Conservation (phyloP, 176 grass and related monocot species). For the Eragrostis curvula region DNA sequence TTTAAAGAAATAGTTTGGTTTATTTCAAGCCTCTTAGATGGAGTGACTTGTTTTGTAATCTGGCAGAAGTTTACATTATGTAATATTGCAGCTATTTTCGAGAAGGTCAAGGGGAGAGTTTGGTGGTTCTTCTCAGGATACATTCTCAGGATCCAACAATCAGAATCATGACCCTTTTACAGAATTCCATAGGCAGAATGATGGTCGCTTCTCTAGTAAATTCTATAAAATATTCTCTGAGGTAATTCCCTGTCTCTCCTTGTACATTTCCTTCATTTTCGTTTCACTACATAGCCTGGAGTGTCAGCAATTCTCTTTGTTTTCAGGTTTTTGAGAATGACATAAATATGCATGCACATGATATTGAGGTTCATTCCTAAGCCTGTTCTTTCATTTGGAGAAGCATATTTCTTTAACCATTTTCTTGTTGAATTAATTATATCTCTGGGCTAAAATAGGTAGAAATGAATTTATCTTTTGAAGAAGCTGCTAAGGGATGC, state of each 20-base stretch:
- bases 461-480: slow-evolving; percentile 78
- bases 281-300: slow-evolving; percentile 15
- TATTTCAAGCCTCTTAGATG: slow-evolving; percentile 22
- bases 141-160: slow-evolving; percentile 70
- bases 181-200: slow-evolving; percentile 67
- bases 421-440: slow-evolving; percentile 43
- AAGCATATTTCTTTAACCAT: background rate
- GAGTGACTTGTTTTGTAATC: slow-evolving; percentile 24
- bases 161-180: slow-evolving; percentile 71
- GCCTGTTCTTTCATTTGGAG: slow-evolving; percentile 33
- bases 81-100: slow-evolving; percentile 61
- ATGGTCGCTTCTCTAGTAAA: slow-evolving; percentile 58
- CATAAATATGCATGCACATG: slow-evolving; percentile 57
- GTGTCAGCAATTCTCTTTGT: slow-evolving; percentile 42
- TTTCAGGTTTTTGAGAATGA: slow-evolving; percentile 84
- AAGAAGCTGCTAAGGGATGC: slow-evolving; percentile 85
- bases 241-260: slow-evolving; percentile 50
- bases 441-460: slow-evolving; percentile 59
- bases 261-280: background rate
- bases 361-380: slow-evolving; percentile 75
- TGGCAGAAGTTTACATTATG: slow-evolving; percentile 41
- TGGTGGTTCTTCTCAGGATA: slow-evolving; percentile 63
- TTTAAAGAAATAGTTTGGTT: background rate
- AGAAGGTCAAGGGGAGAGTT: slow-evolving; percentile 58
- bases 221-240: slow-evolving; percentile 97